Percentiles rank a stretch among this genome's conserved stretches.
These are phyloP conservation scores for Auriscalpium microsporum DNA, from an alignment of 768 basidiomycete genomes.

Conservation along the genomic window DNA sequence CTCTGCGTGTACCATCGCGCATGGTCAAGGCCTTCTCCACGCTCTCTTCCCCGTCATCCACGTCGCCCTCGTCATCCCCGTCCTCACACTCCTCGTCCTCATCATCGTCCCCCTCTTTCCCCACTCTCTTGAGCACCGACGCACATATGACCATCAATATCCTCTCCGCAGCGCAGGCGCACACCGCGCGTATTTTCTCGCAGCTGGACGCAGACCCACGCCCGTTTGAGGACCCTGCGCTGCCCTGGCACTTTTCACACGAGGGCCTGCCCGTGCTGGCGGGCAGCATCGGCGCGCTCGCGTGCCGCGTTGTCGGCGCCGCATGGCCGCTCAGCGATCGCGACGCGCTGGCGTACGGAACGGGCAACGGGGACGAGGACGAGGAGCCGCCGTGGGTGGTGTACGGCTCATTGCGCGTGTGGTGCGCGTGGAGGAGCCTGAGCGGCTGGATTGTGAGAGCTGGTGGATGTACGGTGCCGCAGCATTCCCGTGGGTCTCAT, in stretches of 20 bases:
- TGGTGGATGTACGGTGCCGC: too few relatives aligned
- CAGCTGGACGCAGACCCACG: conserved; percentile 57
- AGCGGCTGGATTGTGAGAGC: conserved; percentile 18
- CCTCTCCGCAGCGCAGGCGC: conserved; percentile 58
- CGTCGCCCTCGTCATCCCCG: too few relatives aligned
- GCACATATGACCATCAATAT: conserved; percentile 74
- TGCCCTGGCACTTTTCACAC: conserved; percentile 32
- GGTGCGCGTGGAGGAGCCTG: conserved; percentile 42
- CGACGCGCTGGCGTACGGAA: conserved; percentile 24
- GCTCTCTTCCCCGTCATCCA: conserved; percentile 14
- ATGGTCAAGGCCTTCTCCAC: conserved; percentile 58
- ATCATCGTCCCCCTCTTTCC: conserved; percentile 5
- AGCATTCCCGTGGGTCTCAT: too few relatives aligned
- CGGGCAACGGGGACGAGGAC: too few relatives aligned
- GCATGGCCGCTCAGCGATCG: conserved; percentile 58
- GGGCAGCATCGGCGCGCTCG: conserved; percentile 59
- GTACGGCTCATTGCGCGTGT: conserved; percentile 64
- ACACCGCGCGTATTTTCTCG: conserved; percentile 62
- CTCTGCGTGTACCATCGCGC: conserved; percentile 81
- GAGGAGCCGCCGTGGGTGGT: conserved; percentile 18
- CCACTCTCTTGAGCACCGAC: too few relatives aligned
- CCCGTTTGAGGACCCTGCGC: conserved; percentile 39
- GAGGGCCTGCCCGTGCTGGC: conserved; percentile 55
- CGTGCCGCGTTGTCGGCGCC: conserved; percentile 56
- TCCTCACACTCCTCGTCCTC: neutral